A percentile compares a stretch with the other conserved stretches of the same genome.
phyloP scores from a whole-genome alignment of 768 basidiomycete genomes.

The Lyophyllum decastes region DNA sequence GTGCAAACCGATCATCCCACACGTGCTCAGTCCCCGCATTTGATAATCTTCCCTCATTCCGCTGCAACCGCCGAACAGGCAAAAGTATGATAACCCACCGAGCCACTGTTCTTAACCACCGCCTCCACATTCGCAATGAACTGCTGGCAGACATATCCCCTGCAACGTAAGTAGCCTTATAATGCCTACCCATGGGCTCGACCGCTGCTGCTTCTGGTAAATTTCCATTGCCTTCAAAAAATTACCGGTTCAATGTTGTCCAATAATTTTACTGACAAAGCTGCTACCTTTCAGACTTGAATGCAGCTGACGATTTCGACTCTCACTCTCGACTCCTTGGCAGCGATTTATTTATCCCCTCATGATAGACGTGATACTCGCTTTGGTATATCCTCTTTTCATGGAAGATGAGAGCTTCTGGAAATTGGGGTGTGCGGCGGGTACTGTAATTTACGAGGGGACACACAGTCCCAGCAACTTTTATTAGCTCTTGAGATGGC shows the following conservation, averaged over 20 bases:
- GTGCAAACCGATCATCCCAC: constrained; percentile 19
- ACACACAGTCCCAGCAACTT: neutral
- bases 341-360: too few relatives aligned
- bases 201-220: neutral
- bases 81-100: neutral
- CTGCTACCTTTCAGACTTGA: neutral
- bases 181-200: neutral
- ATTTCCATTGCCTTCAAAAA: neutral
- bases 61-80: neutral
- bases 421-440: constrained; percentile 7
- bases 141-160: neutral
- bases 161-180: neutral
- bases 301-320: neutral
- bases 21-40: constrained; percentile 17
- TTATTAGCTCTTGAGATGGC: constrained; percentile 7
- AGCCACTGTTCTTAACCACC: neutral
- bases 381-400: too few relatives aligned
- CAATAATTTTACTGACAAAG: neutral
- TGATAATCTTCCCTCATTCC: constrained; percentile 2
- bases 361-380: too few relatives aligned
- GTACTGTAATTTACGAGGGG: constrained; percentile 1
- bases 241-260: neutral
- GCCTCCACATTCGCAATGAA: neutral
- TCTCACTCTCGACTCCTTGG: neutral
- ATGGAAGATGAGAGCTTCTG: neutral